A percentile compares a stretch with the other conserved stretches of the same genome.
Evolutionary conservation across 106 monocot genomes (phyloP).

Genomic region (Phalaenopsis equestris): DNA sequence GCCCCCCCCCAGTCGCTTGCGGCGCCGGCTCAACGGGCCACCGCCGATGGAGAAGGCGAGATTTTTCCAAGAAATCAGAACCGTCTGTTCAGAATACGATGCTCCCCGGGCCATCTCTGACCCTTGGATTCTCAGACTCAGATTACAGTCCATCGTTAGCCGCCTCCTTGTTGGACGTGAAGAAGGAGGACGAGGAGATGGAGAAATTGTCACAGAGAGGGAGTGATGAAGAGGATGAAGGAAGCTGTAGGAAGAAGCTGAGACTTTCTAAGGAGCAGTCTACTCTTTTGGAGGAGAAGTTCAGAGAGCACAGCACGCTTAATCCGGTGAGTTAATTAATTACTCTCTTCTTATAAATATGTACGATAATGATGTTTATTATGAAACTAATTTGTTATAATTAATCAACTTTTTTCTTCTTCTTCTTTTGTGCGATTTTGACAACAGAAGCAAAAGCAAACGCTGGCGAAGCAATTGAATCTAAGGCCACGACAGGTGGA

Average conservation of each 20-base stretch:
- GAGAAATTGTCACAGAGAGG: slow-evolving; percentile 8
- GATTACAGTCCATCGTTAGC: neutral
- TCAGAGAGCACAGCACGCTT: slow-evolving; percentile 31
- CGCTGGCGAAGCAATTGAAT: slow-evolving; percentile 21
- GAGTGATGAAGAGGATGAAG: slow-evolving; percentile 17
- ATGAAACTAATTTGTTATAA: too few relatives aligned
- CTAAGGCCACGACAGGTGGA: slow-evolving; percentile 15
- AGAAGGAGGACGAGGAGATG: slow-evolving; percentile 12
- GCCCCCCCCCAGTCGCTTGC: too few relatives aligned
- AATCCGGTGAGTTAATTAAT: slow-evolving; percentile 17
- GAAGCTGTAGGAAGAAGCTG: slow-evolving; percentile 29
- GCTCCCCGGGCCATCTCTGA: neutral
- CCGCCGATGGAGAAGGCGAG: neutral
- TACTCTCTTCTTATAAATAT: too few relatives aligned
- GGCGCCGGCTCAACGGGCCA: neutral
- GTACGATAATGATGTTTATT: neutral
- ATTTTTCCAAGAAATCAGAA: slow-evolving; percentile 1
- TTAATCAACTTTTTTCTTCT: neutral
- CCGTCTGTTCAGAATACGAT: neutral
- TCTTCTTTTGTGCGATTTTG: neutral
- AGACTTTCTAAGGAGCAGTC: slow-evolving; percentile 36
- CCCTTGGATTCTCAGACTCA: slow-evolving; percentile 7
- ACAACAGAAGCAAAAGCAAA: slow-evolving; percentile 27
- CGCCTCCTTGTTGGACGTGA: slow-evolving; percentile 6
- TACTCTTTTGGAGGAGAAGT: slow-evolving; percentile 27